phyloP scores from a whole-genome alignment of 2,329 filamentous ascomycete species.

The Macrophomina tecta region DNA sequence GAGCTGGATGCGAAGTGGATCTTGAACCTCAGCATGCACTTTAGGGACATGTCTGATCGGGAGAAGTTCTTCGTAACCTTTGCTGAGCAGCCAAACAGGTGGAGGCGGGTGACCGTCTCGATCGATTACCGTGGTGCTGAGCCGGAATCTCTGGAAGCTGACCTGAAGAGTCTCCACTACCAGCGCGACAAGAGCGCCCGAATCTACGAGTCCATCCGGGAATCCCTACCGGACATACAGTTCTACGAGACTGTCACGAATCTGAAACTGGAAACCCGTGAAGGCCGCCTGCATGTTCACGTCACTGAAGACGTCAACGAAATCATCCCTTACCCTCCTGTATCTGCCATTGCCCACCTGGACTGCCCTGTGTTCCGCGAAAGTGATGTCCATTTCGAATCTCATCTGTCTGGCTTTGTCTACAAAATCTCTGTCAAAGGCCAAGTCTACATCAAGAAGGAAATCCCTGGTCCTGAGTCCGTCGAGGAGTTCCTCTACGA shows the following conservation, averaged over 20 bases:
- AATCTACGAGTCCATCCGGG: conserved; percentile 28
- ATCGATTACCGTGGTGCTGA: conserved; percentile 87
- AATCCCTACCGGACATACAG: conserved; percentile 89
- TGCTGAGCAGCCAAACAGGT: conserved; percentile 76
- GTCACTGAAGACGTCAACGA: conserved; percentile 98
- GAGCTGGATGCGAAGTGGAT: conserved; percentile 93
- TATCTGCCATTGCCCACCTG: conserved; percentile 76
- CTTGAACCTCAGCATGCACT: conserved; percentile 97
- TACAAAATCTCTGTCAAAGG: conserved; percentile 83
- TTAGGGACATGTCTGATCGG: conserved; percentile 86
- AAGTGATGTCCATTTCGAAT: conserved; percentile 79
- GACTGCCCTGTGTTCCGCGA: conserved; percentile 66
- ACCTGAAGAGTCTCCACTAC: conserved; percentile 76
- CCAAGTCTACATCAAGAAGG: conserved; percentile 88
- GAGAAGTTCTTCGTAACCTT: conserved; percentile 99
- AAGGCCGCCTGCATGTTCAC: conserved; percentile 89
- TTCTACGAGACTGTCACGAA: conserved; percentile 98
- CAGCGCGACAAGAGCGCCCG: conserved; percentile 75
- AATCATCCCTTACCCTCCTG: conserved; percentile 83
- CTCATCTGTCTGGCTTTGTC: conserved; percentile 95
- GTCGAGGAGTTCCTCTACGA: conserved; percentile 98
- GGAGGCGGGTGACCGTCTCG: conserved; percentile 90
- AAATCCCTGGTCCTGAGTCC: conserved; percentile 93
- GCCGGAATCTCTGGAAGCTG: conserved; percentile 81
- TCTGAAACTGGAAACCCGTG: conserved; percentile 86